phyloP scores from a whole-genome alignment of 768 basidiomycete species.

The Termitomyces sp. region DNA sequence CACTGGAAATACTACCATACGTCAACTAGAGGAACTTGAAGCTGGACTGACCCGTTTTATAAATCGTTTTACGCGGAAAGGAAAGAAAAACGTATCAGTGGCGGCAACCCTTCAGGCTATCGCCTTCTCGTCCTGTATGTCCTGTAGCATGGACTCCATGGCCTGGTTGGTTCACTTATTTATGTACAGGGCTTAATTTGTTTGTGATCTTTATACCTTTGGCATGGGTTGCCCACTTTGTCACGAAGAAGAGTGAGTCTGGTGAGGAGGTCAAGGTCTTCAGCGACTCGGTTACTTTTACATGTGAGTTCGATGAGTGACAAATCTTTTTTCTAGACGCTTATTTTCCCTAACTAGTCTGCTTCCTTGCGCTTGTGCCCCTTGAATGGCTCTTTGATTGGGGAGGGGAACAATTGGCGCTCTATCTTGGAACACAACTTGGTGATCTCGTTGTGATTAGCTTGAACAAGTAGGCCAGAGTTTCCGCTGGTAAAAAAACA shows the following conservation, averaged over 20 bases:
- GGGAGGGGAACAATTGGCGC: conserved; percentile 49
- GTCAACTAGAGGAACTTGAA: conserved; percentile 8
- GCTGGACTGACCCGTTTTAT: conserved; percentile 27
- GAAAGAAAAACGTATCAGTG: conserved; percentile 38
- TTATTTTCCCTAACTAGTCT: conserved; percentile 32
- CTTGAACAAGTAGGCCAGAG: conserved; percentile 15
- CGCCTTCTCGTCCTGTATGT: conserved; percentile 46
- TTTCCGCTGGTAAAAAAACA: not conserved
- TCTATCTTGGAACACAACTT: conserved; percentile 54
- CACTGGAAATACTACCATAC: not conserved
- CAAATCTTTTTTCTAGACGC: too few species aligned
- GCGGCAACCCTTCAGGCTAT: conserved; percentile 39
- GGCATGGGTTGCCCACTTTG: conserved; percentile 56
- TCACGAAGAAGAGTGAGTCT: conserved; percentile 1
- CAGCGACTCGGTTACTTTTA: conserved; percentile 34
- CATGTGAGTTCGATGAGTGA: conserved; percentile 11
- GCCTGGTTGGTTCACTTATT: not conserved
- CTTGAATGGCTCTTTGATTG: conserved; percentile 64
- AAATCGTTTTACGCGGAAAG: conserved; percentile 41
- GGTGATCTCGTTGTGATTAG: conserved; percentile 54
- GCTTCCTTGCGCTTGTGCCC: conserved; percentile 61
- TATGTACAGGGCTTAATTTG: conserved; percentile 53
- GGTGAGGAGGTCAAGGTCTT: conserved; percentile 16
- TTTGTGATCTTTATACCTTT: conserved; percentile 53
- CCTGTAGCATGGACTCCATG: not conserved